Evolutionary conservation across 192 early-diverging fungal genomes (phyloP), one percentile per base, ranked within the genome.

Genomic region (Coemansia sp.): DNA sequence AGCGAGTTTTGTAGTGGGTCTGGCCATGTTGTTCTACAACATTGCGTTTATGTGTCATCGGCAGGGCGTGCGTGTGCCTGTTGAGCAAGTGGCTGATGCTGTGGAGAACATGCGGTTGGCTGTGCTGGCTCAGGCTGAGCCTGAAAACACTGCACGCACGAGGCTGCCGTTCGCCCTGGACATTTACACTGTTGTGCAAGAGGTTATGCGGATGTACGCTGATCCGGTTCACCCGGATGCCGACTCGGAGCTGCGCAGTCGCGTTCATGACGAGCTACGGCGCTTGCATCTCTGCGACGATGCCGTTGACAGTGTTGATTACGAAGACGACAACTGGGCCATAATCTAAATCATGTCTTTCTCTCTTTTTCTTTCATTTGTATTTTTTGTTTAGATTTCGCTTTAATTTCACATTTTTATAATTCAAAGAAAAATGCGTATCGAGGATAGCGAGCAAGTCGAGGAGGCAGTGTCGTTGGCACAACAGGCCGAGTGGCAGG

Each of bases 281-380:
- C 56, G 57, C 2, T 42, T 80, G 65, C 77, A 68, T 60, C 51
- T 80, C 19, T 80, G 77, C 57, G 77, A 80, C 61, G 77, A 80
- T 65, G 65, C 77, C 22, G 58, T 80, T 9, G 77, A 74, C 42
- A 61, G 36, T 38, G 57, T 66, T 6, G 77, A 80, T 31, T 58
- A 57, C 55, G 77, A 80, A 5, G 76, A 78, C 2, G 76, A 73
- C 5, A 74, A 69, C 57, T 80, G 77, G 77, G 68, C 77, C 4
- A 61, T 78, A 38, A 69, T 78, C 10, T 78, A 19, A 38, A 25
- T 31, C 40, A 44, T 25, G 42, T 3, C 46, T 58, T 36, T 54
- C 22, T 59, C 23, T 50, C 47, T 17, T 34, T 51, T 44, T 12
- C 14, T 40, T 40, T 40, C 9, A 42, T 49, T 17, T 42, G 42